Percentiles rank a stretch among this genome's conserved stretches.
Evolutionary conservation across 2,329 filamentous ascomycete genomes (phyloP).

Genomic region (Colletotrichum nymphaeae): DNA sequence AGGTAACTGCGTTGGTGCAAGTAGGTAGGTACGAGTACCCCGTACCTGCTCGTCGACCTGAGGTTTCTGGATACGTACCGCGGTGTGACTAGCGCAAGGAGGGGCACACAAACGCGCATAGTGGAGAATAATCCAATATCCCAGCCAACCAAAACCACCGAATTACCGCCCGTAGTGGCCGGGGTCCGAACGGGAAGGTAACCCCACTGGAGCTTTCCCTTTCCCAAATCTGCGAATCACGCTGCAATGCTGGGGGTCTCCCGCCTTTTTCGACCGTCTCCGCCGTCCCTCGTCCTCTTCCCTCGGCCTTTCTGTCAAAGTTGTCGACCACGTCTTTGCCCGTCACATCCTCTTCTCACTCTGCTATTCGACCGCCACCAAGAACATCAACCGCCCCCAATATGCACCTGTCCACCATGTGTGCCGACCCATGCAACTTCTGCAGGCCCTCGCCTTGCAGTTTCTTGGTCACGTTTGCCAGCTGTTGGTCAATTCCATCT

Average conservation of each 20-base stretch:
- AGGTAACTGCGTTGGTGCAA: neutral
- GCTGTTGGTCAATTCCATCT: conserved; percentile 28
- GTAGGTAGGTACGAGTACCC: too few species aligned
- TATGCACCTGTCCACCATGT: conserved; percentile 19
- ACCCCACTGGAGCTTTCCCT: conserved; percentile 24
- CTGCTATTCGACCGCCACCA: conserved; percentile 30
- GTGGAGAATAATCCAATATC: neutral
- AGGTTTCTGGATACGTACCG: neutral
- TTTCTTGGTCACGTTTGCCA: conserved; percentile 2
- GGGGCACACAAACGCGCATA: conserved; percentile 13
- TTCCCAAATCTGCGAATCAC: conserved; percentile 18
- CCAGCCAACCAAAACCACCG: conserved; percentile 38
- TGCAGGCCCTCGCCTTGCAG: conserved; percentile 21
- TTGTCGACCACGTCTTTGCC: conserved; percentile 18
- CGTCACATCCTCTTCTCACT: conserved; percentile 16
- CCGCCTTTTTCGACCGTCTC: neutral
- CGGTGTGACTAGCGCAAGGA: neutral
- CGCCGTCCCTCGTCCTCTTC: neutral
- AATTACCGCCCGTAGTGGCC: conserved; percentile 42
- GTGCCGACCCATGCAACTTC: conserved; percentile 17
- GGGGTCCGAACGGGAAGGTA: conserved; percentile 12
- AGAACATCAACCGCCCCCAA: conserved; percentile 23
- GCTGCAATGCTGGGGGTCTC: conserved; percentile 9
- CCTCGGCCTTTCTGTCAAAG: conserved; percentile 9
- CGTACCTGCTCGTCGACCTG: too few species aligned